Evolutionary conservation across 116 monocot species (phyloP), one percentile per base, ranked within the genome.

Genomic region (Dioscorea cayenensis): DNA sequence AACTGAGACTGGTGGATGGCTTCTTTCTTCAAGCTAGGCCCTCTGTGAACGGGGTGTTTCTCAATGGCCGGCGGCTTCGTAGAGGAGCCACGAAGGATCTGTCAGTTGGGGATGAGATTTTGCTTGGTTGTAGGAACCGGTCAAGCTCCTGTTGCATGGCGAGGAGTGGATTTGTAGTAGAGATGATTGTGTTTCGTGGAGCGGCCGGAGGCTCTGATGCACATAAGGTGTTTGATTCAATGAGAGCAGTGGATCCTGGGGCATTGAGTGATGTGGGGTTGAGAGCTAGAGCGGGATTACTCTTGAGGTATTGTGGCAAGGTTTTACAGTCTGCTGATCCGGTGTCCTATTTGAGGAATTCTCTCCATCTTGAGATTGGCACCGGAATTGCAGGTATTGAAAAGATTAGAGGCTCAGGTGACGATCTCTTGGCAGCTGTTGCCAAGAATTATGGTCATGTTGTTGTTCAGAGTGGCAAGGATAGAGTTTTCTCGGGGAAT

Each of bases 41-140:
- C 36, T 89, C 89, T 28, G 51, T 67, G 58, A 92, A 89, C 61
- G 92, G 92, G 2, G 86, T 86, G 10, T 86, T 80, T 68, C 74
- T 94, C 59, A 94, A 94, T 61, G 83, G 85, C 13, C 61, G 77
- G 5, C 72, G 76, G 70, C 63, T 94, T 12, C 55, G 25, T 28
- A 75, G 60, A 60, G 87, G 84, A 5, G 19, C 21, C 1, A 75
- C 73, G 0, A 69, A 51, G 0, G 84, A 87, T 71, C 60, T 94
- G 58, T 72, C 20, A 0, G 66, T 72, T 18, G 90, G 88, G 13
- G 90, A 94, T 65, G 79, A 84, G 80, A 64, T 94, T n/a, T 72
- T 65, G 49, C 36, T 94, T 17, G 79, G 71, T 27, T 83, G 79
- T 28, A 36, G 71, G 29, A 68, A 62, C 29, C 22, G 63, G 36